phyloP scores from a whole-genome alignment of 2,329 filamentous ascomycete species.

The Incumbomyces delicatus region DNA sequence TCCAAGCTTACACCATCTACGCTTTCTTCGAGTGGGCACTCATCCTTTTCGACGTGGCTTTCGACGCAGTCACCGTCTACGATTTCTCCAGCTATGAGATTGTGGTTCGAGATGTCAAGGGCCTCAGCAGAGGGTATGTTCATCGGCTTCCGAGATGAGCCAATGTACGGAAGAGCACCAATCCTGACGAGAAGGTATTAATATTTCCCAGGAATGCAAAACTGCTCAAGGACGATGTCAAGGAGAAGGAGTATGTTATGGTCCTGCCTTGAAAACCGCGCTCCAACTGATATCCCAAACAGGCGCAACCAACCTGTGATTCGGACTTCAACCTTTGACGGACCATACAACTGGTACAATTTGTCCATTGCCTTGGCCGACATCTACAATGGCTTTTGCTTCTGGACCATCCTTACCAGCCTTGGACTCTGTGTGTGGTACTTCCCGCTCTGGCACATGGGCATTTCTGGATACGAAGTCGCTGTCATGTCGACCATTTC shows the following conservation, averaged over 20 bases:
- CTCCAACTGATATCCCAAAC: slow-evolving; percentile 24
- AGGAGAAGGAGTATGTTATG: slow-evolving; percentile 66
- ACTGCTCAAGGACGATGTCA: slow-evolving; percentile 35
- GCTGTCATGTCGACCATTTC: slow-evolving; percentile 77
- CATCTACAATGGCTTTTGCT: slow-evolving; percentile 91
- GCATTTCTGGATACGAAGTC: slow-evolving; percentile 90
- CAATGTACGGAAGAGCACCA: slow-evolving; percentile 42
- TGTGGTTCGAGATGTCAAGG: slow-evolving; percentile 78
- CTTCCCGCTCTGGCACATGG: slow-evolving; percentile 98
- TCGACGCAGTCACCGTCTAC: slow-evolving; percentile 86
- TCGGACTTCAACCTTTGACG: slow-evolving; percentile 51
- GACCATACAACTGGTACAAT: slow-evolving; percentile 62
- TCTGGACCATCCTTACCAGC: slow-evolving; percentile 90
- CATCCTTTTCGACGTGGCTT: slow-evolving; percentile 88
- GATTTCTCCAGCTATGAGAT: slow-evolving; percentile 88
- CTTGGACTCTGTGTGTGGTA: slow-evolving; percentile 90
- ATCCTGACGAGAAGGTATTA: slow-evolving; percentile 27
- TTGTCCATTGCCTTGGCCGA: slow-evolving; percentile 75
- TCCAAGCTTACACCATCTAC: slow-evolving; percentile 84
- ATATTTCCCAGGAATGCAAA: slow-evolving; percentile 40
- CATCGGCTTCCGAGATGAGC: slow-evolving; percentile 84
- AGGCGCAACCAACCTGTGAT: slow-evolving; percentile 68
- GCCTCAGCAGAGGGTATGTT: slow-evolving; percentile 95
- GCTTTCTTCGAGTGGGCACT: slow-evolving; percentile 97
- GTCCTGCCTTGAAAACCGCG: slow-evolving; percentile 17